Base-by-base conservation (phyloP, 352 stramenopile genomes). In the Globisporangium megalacanthum region DNA sequence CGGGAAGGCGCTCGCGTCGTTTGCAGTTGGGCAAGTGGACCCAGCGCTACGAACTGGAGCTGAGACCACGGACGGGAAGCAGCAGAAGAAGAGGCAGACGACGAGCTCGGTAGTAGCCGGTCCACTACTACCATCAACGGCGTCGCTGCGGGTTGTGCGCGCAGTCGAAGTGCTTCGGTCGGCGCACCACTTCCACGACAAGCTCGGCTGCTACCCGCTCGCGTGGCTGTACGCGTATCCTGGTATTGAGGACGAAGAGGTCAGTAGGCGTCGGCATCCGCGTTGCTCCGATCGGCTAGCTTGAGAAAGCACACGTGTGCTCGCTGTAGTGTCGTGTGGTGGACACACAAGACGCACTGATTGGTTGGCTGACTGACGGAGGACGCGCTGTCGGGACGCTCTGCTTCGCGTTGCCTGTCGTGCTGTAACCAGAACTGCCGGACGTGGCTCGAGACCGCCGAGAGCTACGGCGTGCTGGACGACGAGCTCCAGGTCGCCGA, bases 181-280 rank as follows among this genome's bases (percentile, higher is more conserved):
- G 11, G 81, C 83, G 5, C 83, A 94, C 59, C 81, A 92, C 54
- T 86, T 91, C 37, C 81, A 94, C 62, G 83, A 94, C 68, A 85
- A 88, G 60, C 74, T 94, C 17, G 83, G 83, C 0, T 82, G 79
- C 52, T 94, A 94, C 58, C 75, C 79, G 45, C 68, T 94, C 9
- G 79, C 83, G 8, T 78, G 68, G 58, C 58, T 92, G 49, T 92
- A 87, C 56, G 83, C 83, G 5, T 64, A 64, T 1, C 55, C 73
- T 1, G 56, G 59, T 17, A 88, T 86, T 53, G 56, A 74, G 64
- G 70, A 94, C 60, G 77, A 91, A 60, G 59, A 71, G 65, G 77
- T 86, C 35, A 35, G 69, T 35, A n/a, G 17, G 19, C 5, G 56
- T 6, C 10, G 35, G 39, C 39, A 17, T n/a, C 8, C 3, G 36